phyloP scores from a whole-genome alignment of 179 eudicot species.

The Spinacia oleracea region DNA sequence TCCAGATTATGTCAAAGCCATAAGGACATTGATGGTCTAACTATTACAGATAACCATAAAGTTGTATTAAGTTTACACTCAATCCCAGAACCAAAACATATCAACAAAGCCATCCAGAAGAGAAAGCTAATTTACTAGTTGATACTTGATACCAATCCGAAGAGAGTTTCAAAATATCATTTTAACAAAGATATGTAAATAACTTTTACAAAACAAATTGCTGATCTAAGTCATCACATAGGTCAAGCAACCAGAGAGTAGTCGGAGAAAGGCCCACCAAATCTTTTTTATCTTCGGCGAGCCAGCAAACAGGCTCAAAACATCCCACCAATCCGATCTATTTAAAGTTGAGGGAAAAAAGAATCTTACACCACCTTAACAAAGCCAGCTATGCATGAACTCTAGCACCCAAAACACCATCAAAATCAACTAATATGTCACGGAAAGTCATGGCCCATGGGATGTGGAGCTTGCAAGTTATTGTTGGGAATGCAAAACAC shows the following conservation, averaged over 20 bases:
- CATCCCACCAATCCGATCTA: not conserved
- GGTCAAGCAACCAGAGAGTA: not conserved
- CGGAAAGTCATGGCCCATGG: too few relatives aligned
- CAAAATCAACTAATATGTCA: too few relatives aligned
- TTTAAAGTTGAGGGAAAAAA: too few relatives aligned
- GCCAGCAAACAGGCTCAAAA: not conserved
- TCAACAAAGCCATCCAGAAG: not conserved
- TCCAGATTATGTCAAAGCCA: not conserved
- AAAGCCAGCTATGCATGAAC: too few relatives aligned
- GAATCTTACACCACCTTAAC: too few relatives aligned
- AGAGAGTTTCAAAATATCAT: not conserved
- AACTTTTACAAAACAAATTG: too few relatives aligned
- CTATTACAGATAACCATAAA: not conserved
- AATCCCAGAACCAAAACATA: not conserved
- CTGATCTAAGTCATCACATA: too few relatives aligned
- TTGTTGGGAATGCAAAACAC: too few relatives aligned
- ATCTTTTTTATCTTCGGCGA: too few relatives aligned
- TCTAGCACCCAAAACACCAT: too few relatives aligned
- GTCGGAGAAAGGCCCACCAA: not conserved
- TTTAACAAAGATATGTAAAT: not conserved
- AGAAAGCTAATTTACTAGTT: not conserved
- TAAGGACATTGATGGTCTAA: not conserved
- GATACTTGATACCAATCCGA: too few relatives aligned
- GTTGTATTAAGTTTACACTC: not conserved
- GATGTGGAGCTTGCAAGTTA: too few relatives aligned